Evolutionary conservation across 257 asterid species (phyloP), one percentile per base, ranked within the genome.

Genomic region (Solanum tarapatanum): DNA sequence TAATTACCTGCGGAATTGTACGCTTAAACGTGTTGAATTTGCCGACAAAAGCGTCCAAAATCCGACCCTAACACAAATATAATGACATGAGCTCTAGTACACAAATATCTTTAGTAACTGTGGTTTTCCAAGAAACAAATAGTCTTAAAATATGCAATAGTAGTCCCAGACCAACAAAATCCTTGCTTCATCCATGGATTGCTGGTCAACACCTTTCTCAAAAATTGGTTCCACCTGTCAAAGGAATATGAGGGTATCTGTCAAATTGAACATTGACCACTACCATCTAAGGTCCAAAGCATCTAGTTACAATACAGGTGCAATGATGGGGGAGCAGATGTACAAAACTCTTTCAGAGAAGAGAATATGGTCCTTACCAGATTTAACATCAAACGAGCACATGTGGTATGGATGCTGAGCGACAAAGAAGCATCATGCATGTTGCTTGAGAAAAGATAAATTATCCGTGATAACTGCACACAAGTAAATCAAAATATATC

Each of bases 381-480:
- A 92, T 97, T 97, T 94, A 97, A 86, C 99, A 97, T 97, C 92
- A 97, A 91, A 88, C 99, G 99, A 83, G 99, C 99, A 92, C 99
- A 97, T 11, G 99, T 97, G 36, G 99, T 97, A 91, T 97, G 99
- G 90, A 97, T 97, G 93, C 98, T 94, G 92, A 97, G 95, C 24
- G 99, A 93, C 95, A 97, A 90, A 55, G 99, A 93, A 58, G 99
- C 97, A 88, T 96, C 99, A 84, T 97, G 99, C 99, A 97, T 96
- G 95, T 97, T 97, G 93, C 98, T 97, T 84, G 99, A 96, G 92
- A 96, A 96, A 86, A 97, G 94, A 94, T 97, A 97, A 88, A 97
- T 97, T 86, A 97, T 97, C 90, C 99, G 93, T 8, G 99, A 97
- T 84, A 97, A 87, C 99, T 97, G 98, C 94, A 92, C 86, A 88